phyloP scores from a whole-genome alignment of 345 rosid genomes.

The Sonneratia caseolaris region DNA sequence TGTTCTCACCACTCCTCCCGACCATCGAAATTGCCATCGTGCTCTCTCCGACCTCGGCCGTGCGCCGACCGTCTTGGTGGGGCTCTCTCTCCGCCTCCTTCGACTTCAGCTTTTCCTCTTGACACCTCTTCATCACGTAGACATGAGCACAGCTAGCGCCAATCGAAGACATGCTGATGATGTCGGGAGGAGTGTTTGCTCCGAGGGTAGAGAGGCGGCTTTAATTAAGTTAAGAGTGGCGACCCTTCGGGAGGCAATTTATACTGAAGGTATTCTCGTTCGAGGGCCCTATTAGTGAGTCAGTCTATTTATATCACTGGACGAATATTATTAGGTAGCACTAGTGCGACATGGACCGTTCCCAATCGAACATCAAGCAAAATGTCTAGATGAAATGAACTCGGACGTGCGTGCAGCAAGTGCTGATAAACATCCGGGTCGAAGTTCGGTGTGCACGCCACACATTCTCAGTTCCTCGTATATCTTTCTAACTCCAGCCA shows the following conservation, averaged over 20 bases:
- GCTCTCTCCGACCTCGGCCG: neutral
- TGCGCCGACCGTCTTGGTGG: neutral
- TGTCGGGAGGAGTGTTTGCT: neutral
- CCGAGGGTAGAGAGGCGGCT: neutral
- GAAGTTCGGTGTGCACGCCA: no score
- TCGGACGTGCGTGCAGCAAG: no score
- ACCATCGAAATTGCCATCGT: neutral
- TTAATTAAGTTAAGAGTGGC: neutral
- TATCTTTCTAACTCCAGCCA: no score
- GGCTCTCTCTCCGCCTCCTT: neutral
- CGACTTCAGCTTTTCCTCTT: conserved; percentile 24
- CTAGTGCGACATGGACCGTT: no score
- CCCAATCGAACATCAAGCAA: no score
- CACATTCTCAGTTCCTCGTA: no score
- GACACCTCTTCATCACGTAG: conserved; percentile 21
- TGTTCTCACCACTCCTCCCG: neutral
- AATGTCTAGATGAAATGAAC: no score
- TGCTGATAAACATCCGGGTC: no score
- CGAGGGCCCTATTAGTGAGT: no score
- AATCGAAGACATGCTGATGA: conserved; percentile 20
- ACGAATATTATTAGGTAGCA: no score
- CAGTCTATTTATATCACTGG: no score
- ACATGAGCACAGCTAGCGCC: conserved; percentile 26
- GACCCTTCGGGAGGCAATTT: neutral
- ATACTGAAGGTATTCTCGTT: neutral